These are phyloP conservation scores for Nitzschia putrida DNA, from an alignment of 108 stramenopile genomes.

Conservation along the genomic window DNA sequence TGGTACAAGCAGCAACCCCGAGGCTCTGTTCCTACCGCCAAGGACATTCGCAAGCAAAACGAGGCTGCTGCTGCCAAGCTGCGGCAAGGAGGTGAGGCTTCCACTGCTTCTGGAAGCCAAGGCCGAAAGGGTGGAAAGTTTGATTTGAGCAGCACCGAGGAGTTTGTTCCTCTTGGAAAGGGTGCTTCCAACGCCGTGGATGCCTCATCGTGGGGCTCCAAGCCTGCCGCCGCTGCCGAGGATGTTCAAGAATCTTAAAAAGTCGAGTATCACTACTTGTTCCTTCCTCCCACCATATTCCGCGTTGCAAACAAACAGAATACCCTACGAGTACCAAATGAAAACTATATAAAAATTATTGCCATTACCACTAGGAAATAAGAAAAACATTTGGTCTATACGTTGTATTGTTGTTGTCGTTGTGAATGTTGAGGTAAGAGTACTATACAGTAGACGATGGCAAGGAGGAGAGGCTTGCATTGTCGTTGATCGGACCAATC, in stretches of 20 bases:
- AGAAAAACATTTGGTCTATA: too few relatives aligned
- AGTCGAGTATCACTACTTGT: too few relatives aligned
- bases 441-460: too few relatives aligned
- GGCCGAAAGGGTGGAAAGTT: slow-evolving; percentile 41
- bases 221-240: slow-evolving; percentile 24
- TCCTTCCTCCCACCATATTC: too few relatives aligned
- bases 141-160: slow-evolving; percentile 51
- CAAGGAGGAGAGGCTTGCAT: too few relatives aligned
- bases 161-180: slow-evolving; percentile 76
- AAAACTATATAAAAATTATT: too few relatives aligned
- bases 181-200: slow-evolving; percentile 42
- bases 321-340: too few relatives aligned
- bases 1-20: slow-evolving; percentile 93
- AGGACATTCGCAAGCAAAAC: slow-evolving; percentile 85
- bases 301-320: too few relatives aligned
- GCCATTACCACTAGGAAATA: too few relatives aligned
- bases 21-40: slow-evolving; percentile 85
- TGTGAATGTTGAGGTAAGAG: too few relatives aligned
- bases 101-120: slow-evolving; percentile 10
- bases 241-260: slow-evolving; percentile 10
- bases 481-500: too few relatives aligned
- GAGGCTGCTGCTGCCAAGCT: slow-evolving; percentile 58
- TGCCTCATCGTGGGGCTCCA: slow-evolving; percentile 60
- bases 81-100: slow-evolving; percentile 21
- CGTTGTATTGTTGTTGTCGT: too few relatives aligned